phyloP scores from a whole-genome alignment of 352 stramenopile species.

The Globisporangium orthogonon region DNA sequence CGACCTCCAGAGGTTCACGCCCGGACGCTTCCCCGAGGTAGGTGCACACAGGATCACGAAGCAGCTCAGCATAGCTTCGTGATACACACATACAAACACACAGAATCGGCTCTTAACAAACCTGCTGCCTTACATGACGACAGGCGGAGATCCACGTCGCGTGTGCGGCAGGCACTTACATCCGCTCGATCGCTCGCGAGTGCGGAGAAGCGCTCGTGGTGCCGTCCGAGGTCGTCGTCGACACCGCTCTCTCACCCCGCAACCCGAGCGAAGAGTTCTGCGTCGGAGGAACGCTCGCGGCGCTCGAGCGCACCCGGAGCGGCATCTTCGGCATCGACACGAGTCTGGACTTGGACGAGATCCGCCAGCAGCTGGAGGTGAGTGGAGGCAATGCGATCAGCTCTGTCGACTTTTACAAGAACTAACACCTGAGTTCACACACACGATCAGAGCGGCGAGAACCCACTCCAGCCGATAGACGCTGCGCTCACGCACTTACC shows the following conservation, averaged over 20 bases:
- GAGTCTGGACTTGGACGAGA: slow-evolving; percentile 51
- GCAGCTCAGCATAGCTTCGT: background rate
- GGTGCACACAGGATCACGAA: slow-evolving; percentile 15
- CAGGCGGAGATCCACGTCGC: slow-evolving; percentile 45
- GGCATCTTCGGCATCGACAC: slow-evolving; percentile 44
- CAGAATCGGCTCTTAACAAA: background rate
- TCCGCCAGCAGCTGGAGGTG: slow-evolving; percentile 38
- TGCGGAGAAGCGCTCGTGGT: slow-evolving; percentile 62
- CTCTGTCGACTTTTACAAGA: background rate
- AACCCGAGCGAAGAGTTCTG: slow-evolving; percentile 34
- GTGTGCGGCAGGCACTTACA: slow-evolving; percentile 79
- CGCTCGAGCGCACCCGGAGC: slow-evolving; percentile 56
- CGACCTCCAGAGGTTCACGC: slow-evolving; percentile 38
- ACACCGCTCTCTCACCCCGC: slow-evolving; percentile 15
- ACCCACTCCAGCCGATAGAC: slow-evolving; percentile 50
- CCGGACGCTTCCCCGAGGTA: slow-evolving; percentile 69
- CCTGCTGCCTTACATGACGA: background rate
- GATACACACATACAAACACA: background rate
- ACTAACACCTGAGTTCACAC: background rate
- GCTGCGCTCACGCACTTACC: slow-evolving; percentile 49
- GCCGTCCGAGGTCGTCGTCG: slow-evolving; percentile 15
- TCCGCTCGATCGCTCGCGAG: slow-evolving; percentile 82
- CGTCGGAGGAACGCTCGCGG: slow-evolving; percentile 57
- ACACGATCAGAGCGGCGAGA: slow-evolving; percentile 3
- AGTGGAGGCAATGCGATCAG: background rate